Conservation (phyloP, 495 filamentous ascomycete genomes). For the Terfezia boudieri region DNA sequence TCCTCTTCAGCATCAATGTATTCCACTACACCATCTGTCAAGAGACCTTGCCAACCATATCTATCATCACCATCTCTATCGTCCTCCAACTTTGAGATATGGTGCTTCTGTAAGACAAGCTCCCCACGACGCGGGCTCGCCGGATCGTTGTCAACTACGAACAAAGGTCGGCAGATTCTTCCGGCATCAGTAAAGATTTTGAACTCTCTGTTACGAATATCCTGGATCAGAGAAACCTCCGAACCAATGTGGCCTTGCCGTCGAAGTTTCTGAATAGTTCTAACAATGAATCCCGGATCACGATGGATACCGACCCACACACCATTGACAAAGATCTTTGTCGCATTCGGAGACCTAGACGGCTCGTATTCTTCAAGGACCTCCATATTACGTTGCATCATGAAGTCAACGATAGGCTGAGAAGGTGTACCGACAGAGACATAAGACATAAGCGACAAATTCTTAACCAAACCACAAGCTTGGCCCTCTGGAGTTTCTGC, state of each 20-base stretch:
- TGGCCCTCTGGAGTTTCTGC: conserved; percentile 97
- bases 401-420: conserved; percentile 79
- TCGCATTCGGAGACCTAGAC: conserved; percentile 65
- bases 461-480: conserved; percentile 96
- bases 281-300: conserved; percentile 58
- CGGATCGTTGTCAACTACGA: conserved; percentile 61
- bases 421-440: conserved; percentile 81
- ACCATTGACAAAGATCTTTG: conserved; percentile 94
- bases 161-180: conserved; percentile 77
- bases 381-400: conserved; percentile 87
- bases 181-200: conserved; percentile 97
- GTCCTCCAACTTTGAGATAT: conserved; percentile 44
- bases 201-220: conserved; percentile 92
- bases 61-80: conserved; percentile 40
- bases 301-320: conserved; percentile 88
- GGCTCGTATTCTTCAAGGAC: conserved; percentile 92
- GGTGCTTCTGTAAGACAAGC: conserved; percentile 61
- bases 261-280: conserved; percentile 52
- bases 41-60: conserved; percentile 71
- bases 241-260: conserved; percentile 49
- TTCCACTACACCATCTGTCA: conserved; percentile 64
- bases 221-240: conserved; percentile 80
- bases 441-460: conserved; percentile 92
- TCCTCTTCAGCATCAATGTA: conserved; percentile 97
- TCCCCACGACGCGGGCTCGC: conserved; percentile 48